Evolutionary conservation across 139 green algal genomes (phyloP).

Genomic region (Tetraselmis striata): DNA sequence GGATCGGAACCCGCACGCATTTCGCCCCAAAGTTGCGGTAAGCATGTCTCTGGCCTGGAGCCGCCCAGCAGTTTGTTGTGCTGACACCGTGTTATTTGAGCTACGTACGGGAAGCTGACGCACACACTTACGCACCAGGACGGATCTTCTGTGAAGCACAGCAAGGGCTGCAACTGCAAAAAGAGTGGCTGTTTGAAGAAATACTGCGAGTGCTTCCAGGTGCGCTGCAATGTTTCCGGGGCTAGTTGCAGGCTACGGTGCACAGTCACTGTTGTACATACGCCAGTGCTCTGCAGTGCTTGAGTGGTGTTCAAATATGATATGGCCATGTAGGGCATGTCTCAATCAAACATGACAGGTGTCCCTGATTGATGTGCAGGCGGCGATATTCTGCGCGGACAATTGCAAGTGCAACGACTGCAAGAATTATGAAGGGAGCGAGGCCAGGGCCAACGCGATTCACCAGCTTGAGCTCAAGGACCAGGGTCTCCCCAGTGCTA

Average conservation of each 20-base stretch:
- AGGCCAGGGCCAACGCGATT: not conserved
- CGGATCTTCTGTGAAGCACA: constrained; percentile 34
- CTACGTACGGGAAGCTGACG: too few relatives aligned
- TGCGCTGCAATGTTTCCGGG: not conserved
- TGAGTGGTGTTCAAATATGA: too few relatives aligned
- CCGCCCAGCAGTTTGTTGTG: too few relatives aligned
- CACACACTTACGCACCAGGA: not conserved
- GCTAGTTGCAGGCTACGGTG: too few relatives aligned
- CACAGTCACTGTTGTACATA: too few relatives aligned
- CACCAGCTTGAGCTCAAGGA: not conserved
- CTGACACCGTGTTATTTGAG: too few relatives aligned
- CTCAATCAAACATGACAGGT: too few relatives aligned
- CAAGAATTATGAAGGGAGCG: constrained; percentile 71
- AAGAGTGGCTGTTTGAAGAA: constrained; percentile 68
- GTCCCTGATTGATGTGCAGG: too few relatives aligned
- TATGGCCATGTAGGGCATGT: not conserved
- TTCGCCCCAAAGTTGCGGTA: constrained; percentile 81
- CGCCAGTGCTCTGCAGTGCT: too few relatives aligned
- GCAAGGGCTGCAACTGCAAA: constrained; percentile 89
- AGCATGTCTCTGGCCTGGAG: too few relatives aligned
- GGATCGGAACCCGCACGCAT: constrained; percentile 84
- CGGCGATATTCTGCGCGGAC: constrained; percentile 69
- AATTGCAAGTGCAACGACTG: constrained; percentile 85
- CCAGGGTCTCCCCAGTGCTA: not conserved
- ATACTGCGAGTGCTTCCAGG: constrained; percentile 72